A percentile compares a stretch with the other conserved stretches of the same genome.
Conservation (phyloP, 2,329 filamentous ascomycete species). For the Monilinia aucupariae region DNA sequence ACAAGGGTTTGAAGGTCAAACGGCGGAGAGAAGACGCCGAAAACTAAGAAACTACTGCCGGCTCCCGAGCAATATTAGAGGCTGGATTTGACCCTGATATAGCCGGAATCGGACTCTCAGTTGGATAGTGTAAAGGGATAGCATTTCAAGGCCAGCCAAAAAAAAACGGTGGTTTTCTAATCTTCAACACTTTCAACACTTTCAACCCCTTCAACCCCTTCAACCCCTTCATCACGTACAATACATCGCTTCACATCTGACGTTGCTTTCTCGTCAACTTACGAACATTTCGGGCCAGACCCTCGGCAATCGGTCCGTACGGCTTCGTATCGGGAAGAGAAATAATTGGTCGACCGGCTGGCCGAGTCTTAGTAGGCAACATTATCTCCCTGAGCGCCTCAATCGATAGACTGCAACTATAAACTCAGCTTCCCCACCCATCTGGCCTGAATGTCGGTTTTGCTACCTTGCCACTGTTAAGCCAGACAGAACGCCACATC, state of each 20-base stretch:
- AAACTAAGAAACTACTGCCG: neutral
- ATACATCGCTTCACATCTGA: neutral
- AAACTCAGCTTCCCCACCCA: constrained; percentile 10
- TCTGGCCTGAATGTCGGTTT: neutral
- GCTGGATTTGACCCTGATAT: neutral
- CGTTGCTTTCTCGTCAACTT: neutral
- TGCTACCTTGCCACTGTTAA: neutral
- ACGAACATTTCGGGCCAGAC: neutral
- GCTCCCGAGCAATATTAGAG: constrained; percentile 5
- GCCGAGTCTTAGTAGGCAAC: neutral
- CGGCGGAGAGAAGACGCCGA: neutral
- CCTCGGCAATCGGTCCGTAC: constrained; percentile 6
- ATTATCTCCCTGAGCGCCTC: constrained; percentile 7
- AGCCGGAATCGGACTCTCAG: neutral
- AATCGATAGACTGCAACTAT: constrained; percentile 14
- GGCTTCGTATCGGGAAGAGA: constrained; percentile 1
- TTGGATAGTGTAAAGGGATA: neutral
- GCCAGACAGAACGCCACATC: constrained; percentile 6
- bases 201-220: neutral
- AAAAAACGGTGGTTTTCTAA: neutral
- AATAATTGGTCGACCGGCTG: neutral
- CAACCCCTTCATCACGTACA: no score
- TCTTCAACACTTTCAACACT: neutral
- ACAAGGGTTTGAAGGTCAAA: constrained; percentile 8
- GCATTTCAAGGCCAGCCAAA: neutral